Evolutionary conservation across 306 rosid genomes (phyloP), one percentile per base, ranked within the genome.

Genomic region (Mucuna pruriens): DNA sequence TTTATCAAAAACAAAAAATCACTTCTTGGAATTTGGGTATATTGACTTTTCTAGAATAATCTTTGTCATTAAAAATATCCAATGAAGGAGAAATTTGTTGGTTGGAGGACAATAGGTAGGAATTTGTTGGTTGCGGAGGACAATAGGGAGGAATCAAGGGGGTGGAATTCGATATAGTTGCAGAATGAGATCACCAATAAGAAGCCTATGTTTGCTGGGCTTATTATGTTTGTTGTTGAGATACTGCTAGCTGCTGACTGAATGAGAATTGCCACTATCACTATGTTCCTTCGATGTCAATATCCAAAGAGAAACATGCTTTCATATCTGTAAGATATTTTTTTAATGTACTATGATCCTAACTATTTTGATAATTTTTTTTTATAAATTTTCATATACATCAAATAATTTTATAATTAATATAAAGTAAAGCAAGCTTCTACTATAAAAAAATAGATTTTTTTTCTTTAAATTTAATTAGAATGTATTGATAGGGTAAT

Each of bases 131-230:
- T 44, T 54, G 85, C 36, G 4, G 81, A 75, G 34, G 71, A 75
- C 77, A 82, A 82, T 22, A 75, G 16, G 74, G 81, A 75, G 49
- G 85, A 75, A 82, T 82, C 64, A 61, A 61, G 67, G 16, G 66
- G 77, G 48, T 33, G 85, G 85, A 82, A 82, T 65, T 68, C 70
- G 76, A 75, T 75, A 75, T 20, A 31, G 78, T 36, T 60, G 78
- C 78, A 68, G 78, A 76, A 68, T 68, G 55, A 57, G 49, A 76
- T 36, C 78, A 38, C 76, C 85, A 75, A 66, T 82, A 62, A 81
- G 25, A 75, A 74, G 69, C 26, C 69, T 40, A 46, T 75, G 71
- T 9, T 65, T 66, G 10, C 48, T 73, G 68, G 60, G 38, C 68
- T 80, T 46, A 38, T 51, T 54, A 31, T 51, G 36, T 68, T 40